phyloP scores from a whole-genome alignment of 2,329 filamentous ascomycete genomes.

The Sporothrix globosa region DNA sequence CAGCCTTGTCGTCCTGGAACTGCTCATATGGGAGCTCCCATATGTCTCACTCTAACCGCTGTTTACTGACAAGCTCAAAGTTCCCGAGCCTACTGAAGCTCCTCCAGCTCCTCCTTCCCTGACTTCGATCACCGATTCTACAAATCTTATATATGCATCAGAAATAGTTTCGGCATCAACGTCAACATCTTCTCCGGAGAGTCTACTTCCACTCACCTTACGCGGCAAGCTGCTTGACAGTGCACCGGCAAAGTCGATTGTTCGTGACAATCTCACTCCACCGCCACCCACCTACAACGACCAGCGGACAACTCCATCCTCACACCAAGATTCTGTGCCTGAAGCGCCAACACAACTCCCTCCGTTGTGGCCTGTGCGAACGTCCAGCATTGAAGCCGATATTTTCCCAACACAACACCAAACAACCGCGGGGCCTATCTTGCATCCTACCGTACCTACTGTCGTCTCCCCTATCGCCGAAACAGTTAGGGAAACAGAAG shows the following conservation, averaged over 20 bases:
- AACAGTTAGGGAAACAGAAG: not conserved
- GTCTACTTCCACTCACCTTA: not conserved
- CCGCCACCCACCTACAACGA: constrained; percentile 31
- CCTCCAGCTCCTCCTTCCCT: constrained; percentile 17
- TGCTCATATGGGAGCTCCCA: constrained; percentile 1
- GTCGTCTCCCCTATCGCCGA: constrained; percentile 11
- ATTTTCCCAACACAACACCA: constrained; percentile 4
- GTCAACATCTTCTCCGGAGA: not conserved
- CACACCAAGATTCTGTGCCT: constrained; percentile 12
- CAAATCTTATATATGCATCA: constrained; percentile 2
- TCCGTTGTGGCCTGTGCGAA: constrained; percentile 15
- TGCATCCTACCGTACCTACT: constrained; percentile 1
- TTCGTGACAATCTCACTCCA: constrained; percentile 13
- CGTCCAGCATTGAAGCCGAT: not conserved
- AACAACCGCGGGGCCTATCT: not conserved
- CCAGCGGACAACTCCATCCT: constrained; percentile 2
- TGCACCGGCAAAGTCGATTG: not conserved
- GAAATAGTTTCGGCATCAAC: not conserved
- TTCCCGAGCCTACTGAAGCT: constrained; percentile 7
- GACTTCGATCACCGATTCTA: constrained; percentile 1
- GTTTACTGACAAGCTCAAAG: constrained; percentile 24
- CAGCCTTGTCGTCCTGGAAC: constrained; percentile 23
- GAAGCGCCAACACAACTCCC: not conserved
- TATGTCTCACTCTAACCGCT: constrained; percentile 10
- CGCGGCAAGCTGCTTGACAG: not conserved